These are phyloP conservation scores for Fusarium albidum DNA, from an alignment of 2,329 filamentous ascomycete species.

Conservation along the genomic window DNA sequence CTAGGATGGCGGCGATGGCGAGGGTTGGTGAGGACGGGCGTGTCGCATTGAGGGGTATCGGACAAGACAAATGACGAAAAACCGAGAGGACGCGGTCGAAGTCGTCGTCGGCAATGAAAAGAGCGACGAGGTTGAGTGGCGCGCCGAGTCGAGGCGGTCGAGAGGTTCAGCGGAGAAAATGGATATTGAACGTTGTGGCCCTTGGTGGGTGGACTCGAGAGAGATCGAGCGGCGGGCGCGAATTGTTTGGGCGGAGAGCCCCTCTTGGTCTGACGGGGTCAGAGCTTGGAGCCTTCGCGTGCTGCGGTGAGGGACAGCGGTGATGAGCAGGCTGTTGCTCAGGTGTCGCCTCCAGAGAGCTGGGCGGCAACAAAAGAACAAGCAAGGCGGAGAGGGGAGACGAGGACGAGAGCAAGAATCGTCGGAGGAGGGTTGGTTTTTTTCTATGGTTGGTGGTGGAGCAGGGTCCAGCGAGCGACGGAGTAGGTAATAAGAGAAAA, in stretches of 20 bases:
- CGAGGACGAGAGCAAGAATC: background rate
- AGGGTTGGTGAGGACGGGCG: conserved; percentile 32
- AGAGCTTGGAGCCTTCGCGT: conserved; percentile 15
- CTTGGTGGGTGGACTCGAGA: conserved; percentile 35
- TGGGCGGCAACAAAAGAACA: background rate
- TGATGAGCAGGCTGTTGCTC: background rate
- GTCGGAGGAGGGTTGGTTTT: conserved; percentile 14
- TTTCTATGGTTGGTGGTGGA: conserved; percentile 13
- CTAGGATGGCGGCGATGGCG: conserved; percentile 28
- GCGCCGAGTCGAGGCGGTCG: conserved; percentile 28
- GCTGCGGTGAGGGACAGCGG: conserved; percentile 9
- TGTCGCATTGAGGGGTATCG: conserved; percentile 40
- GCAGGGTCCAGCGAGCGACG: conserved; percentile 30
- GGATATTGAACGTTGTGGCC: conserved; percentile 25
- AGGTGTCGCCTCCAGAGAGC: background rate
- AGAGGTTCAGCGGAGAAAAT: conserved; percentile 34
- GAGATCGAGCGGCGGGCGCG: conserved; percentile 30
- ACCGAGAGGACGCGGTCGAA: conserved; percentile 13
- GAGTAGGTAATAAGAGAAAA: conserved; percentile 13
- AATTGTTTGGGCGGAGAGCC: conserved; percentile 31
- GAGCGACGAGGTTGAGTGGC: conserved; percentile 26
- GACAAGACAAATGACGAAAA: conserved; percentile 3
- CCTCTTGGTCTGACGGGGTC: conserved; percentile 26
- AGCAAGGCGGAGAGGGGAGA: conserved; percentile 1
- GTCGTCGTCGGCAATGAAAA: conserved; percentile 15